Evolutionary conservation across 345 rosid genomes (phyloP), one percentile per base, ranked within the genome.

Genomic region (Orychophragmus violaceus): DNA sequence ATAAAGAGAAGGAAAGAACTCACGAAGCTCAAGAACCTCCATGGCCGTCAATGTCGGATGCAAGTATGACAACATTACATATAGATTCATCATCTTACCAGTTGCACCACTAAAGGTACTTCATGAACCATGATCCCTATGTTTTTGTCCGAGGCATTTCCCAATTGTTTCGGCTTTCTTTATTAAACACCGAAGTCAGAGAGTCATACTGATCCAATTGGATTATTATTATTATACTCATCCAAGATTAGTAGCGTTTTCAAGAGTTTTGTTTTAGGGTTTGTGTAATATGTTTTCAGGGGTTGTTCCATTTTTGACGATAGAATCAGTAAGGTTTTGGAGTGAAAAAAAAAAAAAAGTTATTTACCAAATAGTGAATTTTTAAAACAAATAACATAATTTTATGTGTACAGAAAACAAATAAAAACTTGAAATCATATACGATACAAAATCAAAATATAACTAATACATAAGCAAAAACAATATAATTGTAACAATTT

Each of bases 1-100:
- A 87, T 88, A 61, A 89, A 79, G 95, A 79, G 88, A 76, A 80
- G 91, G 66, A 92, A 86, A 70, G 93, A 92, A 64, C 87, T 89
- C 39, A 86, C 91, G 7, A 87, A 78, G 81, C 84, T 86, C 17
- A 92, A 89, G 77, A 82, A 77, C 79, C 69, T 83, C 32, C 80
- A 89, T 39, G 78, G 87, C 28, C 76, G 87, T 51, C 89, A 84
- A 48, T 83, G 82, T 69, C 78, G 73, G 45, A 72, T 78, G 77
- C 80, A 80, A 48, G 81, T 80, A 53, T 84, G 87, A 89, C 65
- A 53, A 21, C 61, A 54, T 18, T 41, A 51, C 41, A 23, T n/a
- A 17, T 27, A 39, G 48, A 28, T 39, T 48, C 37, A 5, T 25
- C 44, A 57, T 51, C 61, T 51, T 37, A 59, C 65, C 18, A 67